Conservation (phyloP, 2,329 filamentous ascomycete species). For the Aspergillus melleus region DNA sequence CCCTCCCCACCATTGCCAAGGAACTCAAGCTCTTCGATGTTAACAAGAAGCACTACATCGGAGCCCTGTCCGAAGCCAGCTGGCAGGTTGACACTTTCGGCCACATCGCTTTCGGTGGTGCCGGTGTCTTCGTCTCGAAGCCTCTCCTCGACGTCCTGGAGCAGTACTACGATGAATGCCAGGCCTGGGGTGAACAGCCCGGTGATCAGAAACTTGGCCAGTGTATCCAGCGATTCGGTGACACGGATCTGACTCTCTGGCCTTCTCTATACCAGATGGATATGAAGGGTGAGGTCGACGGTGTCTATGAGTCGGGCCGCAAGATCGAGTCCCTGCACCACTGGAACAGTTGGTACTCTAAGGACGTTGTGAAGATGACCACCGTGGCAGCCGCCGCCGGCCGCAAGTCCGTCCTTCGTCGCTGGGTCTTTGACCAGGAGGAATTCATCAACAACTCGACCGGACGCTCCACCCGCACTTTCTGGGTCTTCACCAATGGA, state of each 20-base stretch:
- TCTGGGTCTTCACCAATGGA: slow-evolving; percentile 48
- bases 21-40: slow-evolving; percentile 41
- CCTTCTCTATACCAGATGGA: slow-evolving; percentile 47
- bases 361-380: slow-evolving; percentile 48
- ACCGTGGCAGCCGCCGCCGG: slow-evolving; percentile 42
- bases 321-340: slow-evolving; percentile 47
- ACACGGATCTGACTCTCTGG: slow-evolving; percentile 43
- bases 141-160: slow-evolving; percentile 41
- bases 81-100: slow-evolving; percentile 47
- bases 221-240: slow-evolving; percentile 43
- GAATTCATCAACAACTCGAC: slow-evolving; percentile 36
- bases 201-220: slow-evolving; percentile 47
- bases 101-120: slow-evolving; percentile 46
- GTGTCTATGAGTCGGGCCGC: slow-evolving; percentile 45
- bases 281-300: slow-evolving; percentile 42
- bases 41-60: slow-evolving; percentile 45
- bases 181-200: slow-evolving; percentile 44
- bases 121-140: slow-evolving; percentile 46
- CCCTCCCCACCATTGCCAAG: slow-evolving; percentile 38
- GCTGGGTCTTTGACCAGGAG: slow-evolving; percentile 46
- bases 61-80: slow-evolving; percentile 44
- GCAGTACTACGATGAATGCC: slow-evolving; percentile 43
- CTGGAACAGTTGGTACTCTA: slow-evolving; percentile 47
- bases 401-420: slow-evolving; percentile 43
- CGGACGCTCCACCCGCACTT: slow-evolving; percentile 36